Conservation (phyloP, 2,329 filamentous ascomycete species). For the Talaromyces sp. region DNA sequence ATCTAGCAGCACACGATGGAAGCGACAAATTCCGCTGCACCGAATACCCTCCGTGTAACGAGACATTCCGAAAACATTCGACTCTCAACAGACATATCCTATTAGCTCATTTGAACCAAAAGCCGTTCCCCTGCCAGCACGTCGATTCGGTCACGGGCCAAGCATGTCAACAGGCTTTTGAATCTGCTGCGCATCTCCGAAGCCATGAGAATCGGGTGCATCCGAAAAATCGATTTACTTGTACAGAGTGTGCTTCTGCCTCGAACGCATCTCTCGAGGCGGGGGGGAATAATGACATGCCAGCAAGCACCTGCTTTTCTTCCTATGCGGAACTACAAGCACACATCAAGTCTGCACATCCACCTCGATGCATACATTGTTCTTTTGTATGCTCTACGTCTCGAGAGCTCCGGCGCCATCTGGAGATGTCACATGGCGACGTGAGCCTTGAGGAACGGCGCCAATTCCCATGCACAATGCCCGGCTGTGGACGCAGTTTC, state of each 20-base stretch:
- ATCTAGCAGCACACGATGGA: slow-evolving; percentile 71
- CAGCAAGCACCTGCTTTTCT: slow-evolving; percentile 53
- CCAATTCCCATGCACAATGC: slow-evolving; percentile 59
- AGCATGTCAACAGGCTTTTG: slow-evolving; percentile 63
- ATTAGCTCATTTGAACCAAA: slow-evolving; percentile 64
- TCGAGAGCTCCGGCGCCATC: slow-evolving; percentile 65
- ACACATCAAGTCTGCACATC: slow-evolving; percentile 69
- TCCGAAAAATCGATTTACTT: slow-evolving; percentile 65
- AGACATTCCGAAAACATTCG: slow-evolving; percentile 80
- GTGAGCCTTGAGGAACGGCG: slow-evolving; percentile 55
- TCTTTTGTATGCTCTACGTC: slow-evolving; percentile 60
- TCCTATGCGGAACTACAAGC: slow-evolving; percentile 65
- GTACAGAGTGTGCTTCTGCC: slow-evolving; percentile 60
- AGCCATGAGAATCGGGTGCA: slow-evolving; percentile 68
- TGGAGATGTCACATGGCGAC: slow-evolving; percentile 69
- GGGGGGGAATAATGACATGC: slow-evolving; percentile 25
- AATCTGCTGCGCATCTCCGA: slow-evolving; percentile 64
- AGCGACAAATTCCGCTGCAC: slow-evolving; percentile 70
- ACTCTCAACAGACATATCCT: slow-evolving; percentile 79
- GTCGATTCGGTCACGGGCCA: slow-evolving; percentile 47
- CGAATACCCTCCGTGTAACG: slow-evolving; percentile 62
- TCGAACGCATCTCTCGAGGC: neutral
- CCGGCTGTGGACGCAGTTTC: slow-evolving; percentile 69
- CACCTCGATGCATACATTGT: slow-evolving; percentile 68
- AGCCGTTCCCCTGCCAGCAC: slow-evolving; percentile 65